phyloP scores from a whole-genome alignment of 2,329 filamentous ascomycete species.

The Fusarium napiforme region DNA sequence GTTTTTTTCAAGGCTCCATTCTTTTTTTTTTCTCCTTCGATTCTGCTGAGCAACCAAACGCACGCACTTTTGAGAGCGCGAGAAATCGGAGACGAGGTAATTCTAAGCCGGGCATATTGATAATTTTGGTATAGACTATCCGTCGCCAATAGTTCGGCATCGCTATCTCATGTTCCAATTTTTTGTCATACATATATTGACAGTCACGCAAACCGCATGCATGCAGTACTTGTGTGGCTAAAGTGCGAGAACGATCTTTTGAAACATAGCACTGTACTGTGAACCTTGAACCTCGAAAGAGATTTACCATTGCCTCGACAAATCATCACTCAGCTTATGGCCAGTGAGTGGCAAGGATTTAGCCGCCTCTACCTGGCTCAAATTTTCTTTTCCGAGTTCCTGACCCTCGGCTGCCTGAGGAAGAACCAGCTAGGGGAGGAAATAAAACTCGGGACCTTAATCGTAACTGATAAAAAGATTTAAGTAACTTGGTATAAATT shows the following conservation, averaged over 20 bases:
- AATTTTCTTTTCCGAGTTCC: conserved; percentile 17
- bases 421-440: neutral
- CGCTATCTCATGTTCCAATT: neutral
- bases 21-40: conserved; percentile 21
- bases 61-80: conserved; percentile 17
- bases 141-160: neutral
- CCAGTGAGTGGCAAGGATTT: conserved; percentile 34
- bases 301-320: conserved; percentile 17
- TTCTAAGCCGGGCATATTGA: conserved; percentile 25
- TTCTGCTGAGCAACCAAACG: conserved; percentile 22
- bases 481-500: no score
- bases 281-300: conserved; percentile 15
- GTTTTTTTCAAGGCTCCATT: conserved; percentile 45
- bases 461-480: no score
- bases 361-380: conserved; percentile 29
- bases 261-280: conserved; percentile 11
- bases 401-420: conserved; percentile 12
- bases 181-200: neutral
- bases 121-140: conserved; percentile 3
- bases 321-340: conserved; percentile 12
- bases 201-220: neutral
- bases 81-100: conserved; percentile 40
- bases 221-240: conserved; percentile 5
- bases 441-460: no score
- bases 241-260: conserved; percentile 5